Conservation (phyloP, 208 protist species). For the Leishmania lainsoni region DNA sequence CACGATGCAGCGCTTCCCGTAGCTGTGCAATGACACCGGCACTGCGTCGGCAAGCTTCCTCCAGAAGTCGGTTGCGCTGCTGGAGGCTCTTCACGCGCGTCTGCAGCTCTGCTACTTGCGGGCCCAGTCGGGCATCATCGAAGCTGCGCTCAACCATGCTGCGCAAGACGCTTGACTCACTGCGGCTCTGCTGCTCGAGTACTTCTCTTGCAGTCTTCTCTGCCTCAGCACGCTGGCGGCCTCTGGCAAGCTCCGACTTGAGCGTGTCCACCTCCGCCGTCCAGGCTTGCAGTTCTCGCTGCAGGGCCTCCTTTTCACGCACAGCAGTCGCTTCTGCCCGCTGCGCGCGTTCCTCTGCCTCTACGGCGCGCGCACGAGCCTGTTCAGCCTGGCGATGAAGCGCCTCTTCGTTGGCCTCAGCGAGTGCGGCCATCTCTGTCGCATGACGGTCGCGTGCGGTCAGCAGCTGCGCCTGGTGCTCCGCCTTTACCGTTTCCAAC, state of each 20-base stretch:
- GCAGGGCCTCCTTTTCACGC: slow-evolving; percentile 28
- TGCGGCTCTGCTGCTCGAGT: slow-evolving; percentile 22
- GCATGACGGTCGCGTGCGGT: slow-evolving; percentile 11
- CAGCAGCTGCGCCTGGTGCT: slow-evolving; percentile 14
- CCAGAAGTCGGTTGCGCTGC: slow-evolving; percentile 45
- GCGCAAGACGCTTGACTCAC: slow-evolving; percentile 17
- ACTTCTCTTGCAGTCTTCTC: slow-evolving; percentile 17
- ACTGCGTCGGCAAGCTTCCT: slow-evolving; percentile 57
- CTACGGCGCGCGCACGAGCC: not conserved
- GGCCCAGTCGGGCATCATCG: slow-evolving; percentile 16
- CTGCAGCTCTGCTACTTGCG: slow-evolving; percentile 16
- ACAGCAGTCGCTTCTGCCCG: slow-evolving; percentile 11
- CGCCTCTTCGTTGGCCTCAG: slow-evolving; percentile 10
- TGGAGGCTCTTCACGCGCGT: slow-evolving; percentile 13
- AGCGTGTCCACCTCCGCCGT: slow-evolving; percentile 20
- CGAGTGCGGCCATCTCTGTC: slow-evolving; percentile 13
- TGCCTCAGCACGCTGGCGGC: slow-evolving; percentile 12
- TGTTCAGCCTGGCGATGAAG: not conserved
- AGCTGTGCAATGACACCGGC: slow-evolving; percentile 64
- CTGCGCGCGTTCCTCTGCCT: slow-evolving; percentile 13
- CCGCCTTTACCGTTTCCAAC: slow-evolving; percentile 14
- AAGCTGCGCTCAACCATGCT: slow-evolving; percentile 28
- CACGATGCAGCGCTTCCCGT: slow-evolving; percentile 53
- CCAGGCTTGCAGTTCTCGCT: slow-evolving; percentile 28
- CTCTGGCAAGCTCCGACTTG: slow-evolving; percentile 5